phyloP scores from a whole-genome alignment of 148 eudicot species.

The Chenopodium suecicum region DNA sequence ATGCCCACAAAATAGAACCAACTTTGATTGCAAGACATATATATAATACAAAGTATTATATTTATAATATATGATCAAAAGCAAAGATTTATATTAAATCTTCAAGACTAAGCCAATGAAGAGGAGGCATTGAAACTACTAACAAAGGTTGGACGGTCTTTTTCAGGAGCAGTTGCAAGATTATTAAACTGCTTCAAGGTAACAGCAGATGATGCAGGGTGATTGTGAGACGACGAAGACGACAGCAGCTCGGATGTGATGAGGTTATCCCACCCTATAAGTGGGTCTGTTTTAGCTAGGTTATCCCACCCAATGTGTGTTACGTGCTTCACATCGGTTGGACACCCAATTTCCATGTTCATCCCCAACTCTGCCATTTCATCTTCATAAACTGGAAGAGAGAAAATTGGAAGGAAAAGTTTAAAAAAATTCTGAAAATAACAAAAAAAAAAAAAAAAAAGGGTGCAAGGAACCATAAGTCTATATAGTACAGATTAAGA shows the following conservation, averaged over 20 bases:
- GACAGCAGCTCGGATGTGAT: conserved; percentile 23
- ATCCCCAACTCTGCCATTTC: conserved; percentile 60
- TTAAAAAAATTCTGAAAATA: not conserved
- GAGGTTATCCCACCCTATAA: conserved; percentile 39
- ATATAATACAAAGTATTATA: not conserved
- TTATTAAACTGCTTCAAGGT: conserved; percentile 25
- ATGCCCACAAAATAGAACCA: conserved; percentile 15
- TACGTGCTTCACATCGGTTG: conserved; percentile 81
- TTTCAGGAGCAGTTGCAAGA: conserved; percentile 24
- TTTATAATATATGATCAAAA: conserved; percentile 3
- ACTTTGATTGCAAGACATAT: conserved; percentile 18
- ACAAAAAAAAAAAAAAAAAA: not conserved
- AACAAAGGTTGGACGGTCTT: conserved; percentile 25
- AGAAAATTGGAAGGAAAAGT: not conserved
- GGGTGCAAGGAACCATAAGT: not conserved
- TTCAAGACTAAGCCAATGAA: conserved; percentile 25
- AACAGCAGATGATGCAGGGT: conserved; percentile 22
- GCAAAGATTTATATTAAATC: conserved; percentile 8
- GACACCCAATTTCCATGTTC: conserved; percentile 75
- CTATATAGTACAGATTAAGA: not conserved
- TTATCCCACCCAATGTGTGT: conserved; percentile 80
- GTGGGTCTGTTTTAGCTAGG: conserved; percentile 44
- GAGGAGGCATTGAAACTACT: conserved; percentile 22
- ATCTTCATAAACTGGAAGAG: conserved; percentile 51
- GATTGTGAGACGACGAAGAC: not conserved